A percentile compares a stretch with the other conserved stretches of the same genome.
Evolutionary conservation across 805 yeast genomes (phyloP).

Genomic region (Candida chauliodis): DNA sequence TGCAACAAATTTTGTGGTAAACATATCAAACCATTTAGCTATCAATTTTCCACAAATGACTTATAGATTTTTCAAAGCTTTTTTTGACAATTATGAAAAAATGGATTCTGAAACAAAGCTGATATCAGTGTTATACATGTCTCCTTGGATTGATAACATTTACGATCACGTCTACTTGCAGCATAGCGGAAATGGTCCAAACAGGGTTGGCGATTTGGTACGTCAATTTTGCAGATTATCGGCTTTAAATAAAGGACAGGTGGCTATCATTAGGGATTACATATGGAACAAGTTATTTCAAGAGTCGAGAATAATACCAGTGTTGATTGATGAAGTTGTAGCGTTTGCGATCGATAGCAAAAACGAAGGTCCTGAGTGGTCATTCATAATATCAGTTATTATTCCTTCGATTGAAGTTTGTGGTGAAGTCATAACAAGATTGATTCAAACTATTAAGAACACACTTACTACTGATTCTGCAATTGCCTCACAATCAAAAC

Average conservation of each 20-base stretch:
- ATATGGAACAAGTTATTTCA: conserved; percentile 66
- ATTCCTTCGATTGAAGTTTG: conserved; percentile 74
- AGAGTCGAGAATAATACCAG: conserved; percentile 55
- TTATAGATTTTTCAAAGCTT: conserved; percentile 54
- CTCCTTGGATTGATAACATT: conserved; percentile 76
- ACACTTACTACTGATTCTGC: conserved; percentile 42
- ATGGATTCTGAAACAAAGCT: conserved; percentile 31
- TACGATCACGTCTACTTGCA: conserved; percentile 52
- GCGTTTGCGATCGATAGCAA: conserved; percentile 72
- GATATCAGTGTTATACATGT: conserved; percentile 48
- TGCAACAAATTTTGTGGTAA: conserved; percentile 55
- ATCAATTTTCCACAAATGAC: conserved; percentile 55
- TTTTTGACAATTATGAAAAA: conserved; percentile 39
- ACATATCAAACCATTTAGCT: conserved; percentile 58
- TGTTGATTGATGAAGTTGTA: conserved; percentile 70
- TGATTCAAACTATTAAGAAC: conserved; percentile 52
- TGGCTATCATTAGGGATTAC: conserved; percentile 53
- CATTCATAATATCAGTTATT: conserved; percentile 57
- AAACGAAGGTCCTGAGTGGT: conserved; percentile 72
- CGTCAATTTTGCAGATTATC: conserved; percentile 61
- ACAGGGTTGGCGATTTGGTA: conserved; percentile 55
- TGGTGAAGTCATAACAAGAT: conserved; percentile 55
- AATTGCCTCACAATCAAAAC: conserved; percentile 42
- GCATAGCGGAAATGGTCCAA: conserved; percentile 58
- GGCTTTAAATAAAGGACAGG: conserved; percentile 42